A percentile compares a stretch with the other conserved stretches of the same genome.
Conservation (phyloP, 352 stramenopile species). For the Phytopythium ostracodes region DNA sequence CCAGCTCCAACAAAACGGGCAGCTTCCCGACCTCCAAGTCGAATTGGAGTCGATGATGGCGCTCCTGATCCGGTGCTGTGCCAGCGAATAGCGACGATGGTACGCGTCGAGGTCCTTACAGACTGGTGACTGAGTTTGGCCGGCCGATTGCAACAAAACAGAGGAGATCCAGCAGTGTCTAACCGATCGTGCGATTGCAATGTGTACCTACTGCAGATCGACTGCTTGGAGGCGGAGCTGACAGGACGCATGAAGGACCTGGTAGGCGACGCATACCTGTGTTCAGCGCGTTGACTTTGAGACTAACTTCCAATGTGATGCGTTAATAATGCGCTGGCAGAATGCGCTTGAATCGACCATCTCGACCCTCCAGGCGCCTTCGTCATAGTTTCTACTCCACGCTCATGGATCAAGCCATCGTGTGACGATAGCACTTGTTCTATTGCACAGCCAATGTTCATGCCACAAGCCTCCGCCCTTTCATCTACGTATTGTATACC, state of each 20-base stretch:
- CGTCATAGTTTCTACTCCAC: neutral
- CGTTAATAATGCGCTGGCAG: neutral
- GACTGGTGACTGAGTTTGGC: too few species aligned
- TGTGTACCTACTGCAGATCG: neutral
- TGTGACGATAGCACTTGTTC: neutral
- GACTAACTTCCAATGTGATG: neutral
- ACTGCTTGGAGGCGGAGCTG: conserved; percentile 7
- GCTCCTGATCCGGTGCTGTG: conserved; percentile 32
- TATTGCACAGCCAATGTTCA: neutral
- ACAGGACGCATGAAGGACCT: conserved; percentile 5
- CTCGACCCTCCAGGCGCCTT: neutral
- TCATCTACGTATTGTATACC: conserved; percentile 6
- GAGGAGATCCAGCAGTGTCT: too few species aligned
- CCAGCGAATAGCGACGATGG: conserved; percentile 29
- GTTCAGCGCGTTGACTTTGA: neutral
- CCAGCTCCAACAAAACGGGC: neutral
- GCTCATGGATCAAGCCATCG: too few species aligned
- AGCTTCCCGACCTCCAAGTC: neutral
- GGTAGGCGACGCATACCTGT: neutral
- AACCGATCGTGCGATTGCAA: neutral
- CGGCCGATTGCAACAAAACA: too few species aligned
- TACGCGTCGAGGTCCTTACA: conserved; percentile 6
- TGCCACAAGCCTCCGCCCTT: neutral
- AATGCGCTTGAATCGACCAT: neutral
- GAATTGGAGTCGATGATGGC: conserved; percentile 3